Conservation (phyloP, 768 basidiomycete genomes). For the Podaxis carcinomalis region DNA sequence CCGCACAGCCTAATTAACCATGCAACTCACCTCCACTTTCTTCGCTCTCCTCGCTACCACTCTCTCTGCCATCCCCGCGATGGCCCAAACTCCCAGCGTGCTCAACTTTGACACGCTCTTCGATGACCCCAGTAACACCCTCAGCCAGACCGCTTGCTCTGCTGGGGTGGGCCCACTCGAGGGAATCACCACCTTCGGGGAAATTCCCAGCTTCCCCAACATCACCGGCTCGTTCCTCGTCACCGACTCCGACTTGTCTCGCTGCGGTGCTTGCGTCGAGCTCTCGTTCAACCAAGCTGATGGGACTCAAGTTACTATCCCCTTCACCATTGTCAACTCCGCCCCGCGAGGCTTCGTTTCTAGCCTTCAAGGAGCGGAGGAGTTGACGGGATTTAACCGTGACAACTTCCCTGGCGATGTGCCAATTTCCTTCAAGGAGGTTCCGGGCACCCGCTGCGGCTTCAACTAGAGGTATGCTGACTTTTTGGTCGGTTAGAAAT, state of each 20-base stretch:
- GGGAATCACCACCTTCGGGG: conserved; percentile 10
- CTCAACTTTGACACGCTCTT: neutral
- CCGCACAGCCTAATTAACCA: neutral
- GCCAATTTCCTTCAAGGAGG: conserved; percentile 1
- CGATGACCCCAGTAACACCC: neutral
- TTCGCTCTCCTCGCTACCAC: neutral
- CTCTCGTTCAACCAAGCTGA: neutral
- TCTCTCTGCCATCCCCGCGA: neutral
- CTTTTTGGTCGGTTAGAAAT: no score
- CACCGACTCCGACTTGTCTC: conserved; percentile 3
- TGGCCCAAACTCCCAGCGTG: neutral
- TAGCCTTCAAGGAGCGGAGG: neutral
- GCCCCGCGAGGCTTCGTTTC: neutral
- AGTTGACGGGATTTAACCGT: neutral
- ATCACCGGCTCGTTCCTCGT: conserved; percentile 2
- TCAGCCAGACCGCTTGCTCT: conserved; percentile 5
- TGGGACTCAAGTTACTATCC: neutral
- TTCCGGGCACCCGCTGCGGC: conserved; percentile 1
- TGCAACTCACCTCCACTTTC: neutral
- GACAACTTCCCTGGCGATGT: neutral
- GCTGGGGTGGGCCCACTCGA: conserved; percentile 2
- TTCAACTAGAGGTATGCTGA: neutral
- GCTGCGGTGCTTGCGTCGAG: conserved; percentile 8
- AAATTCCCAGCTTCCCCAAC: conserved; percentile 10
- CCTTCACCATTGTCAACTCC: conserved; percentile 10